A percentile compares a stretch with the other conserved stretches of the same genome.
Evolutionary conservation across 345 rosid genomes (phyloP).

Genomic region (Eucalyptus decipiens): DNA sequence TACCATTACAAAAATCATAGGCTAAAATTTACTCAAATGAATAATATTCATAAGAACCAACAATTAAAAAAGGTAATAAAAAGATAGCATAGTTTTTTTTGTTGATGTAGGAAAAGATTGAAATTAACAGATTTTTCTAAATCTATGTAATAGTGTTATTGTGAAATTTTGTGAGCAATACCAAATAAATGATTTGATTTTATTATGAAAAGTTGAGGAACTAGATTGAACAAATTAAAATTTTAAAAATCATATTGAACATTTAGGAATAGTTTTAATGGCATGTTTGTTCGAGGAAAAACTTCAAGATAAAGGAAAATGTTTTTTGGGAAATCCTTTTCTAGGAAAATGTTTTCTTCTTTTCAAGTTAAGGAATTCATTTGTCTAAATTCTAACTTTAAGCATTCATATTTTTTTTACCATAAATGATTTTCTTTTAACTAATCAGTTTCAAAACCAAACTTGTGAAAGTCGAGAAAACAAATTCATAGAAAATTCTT

Average conservation of each 20-base stretch:
- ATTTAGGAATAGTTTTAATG: not conserved
- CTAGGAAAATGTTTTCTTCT: too few species aligned
- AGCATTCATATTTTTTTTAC: too few species aligned
- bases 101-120: not conserved
- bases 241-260: not conserved
- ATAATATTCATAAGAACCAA: not conserved
- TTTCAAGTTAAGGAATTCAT: too few species aligned
- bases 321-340: too few species aligned
- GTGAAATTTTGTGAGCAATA: not conserved
- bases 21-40: not conserved
- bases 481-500: too few species aligned
- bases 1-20: not conserved
- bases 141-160: not conserved
- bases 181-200: not conserved
- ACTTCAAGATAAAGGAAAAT: too few species aligned
- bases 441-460: too few species aligned
- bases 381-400: too few species aligned
- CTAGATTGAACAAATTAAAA: not conserved
- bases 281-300: too few species aligned
- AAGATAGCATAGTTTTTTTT: not conserved
- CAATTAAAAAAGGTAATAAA: not conserved
- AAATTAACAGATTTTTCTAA: not conserved
- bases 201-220: not conserved
- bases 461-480: too few species aligned
- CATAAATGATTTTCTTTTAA: too few species aligned